Base-by-base conservation (phyloP, 192 early-diverging fungal genomes). In the Linnemannia zychae region DNA sequence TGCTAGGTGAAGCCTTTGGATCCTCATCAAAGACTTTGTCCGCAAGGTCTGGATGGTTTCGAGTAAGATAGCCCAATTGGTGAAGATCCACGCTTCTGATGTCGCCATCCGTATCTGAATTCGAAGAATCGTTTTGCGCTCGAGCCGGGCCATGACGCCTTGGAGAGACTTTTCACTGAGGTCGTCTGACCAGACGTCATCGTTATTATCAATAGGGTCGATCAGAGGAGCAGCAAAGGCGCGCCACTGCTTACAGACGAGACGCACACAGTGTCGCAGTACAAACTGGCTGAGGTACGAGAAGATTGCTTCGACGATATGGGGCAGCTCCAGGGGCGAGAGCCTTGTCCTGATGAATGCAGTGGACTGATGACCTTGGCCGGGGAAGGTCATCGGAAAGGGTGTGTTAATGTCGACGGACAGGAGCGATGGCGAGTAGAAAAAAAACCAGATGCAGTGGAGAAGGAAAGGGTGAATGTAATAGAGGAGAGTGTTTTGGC, bases 261-360 rank as follows among this genome's bases (percentile, higher is more conserved):
- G 74, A 4, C 60, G 53, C 31, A 66, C 74, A 66, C 53, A 46
- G 28, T 15, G n/a, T 36, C 74, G 37, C 7, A 75, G 60, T 11
- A 63, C 33, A 31, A n/a, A 66, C 53, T 75, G 74, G 18, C 53
- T 66, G 15, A 75, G 74, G 60, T 75, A 46, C 3, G 74, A 63
- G 65, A 75, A 75, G 74, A 75, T 75, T 60, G 13, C 11, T n/a
- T 75, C 74, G 34, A 75, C n/a, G 24, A 75, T 66, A 24, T 75
- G 60, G n/a, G 37, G 69, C 40, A 46, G 46, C n/a, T 63, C 57
- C 12, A 63, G 57, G 11, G 57, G 57, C 57, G 57, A 63, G 57
- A 63, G 57, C 31, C 57, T n/a, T 28, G 57, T 63, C 24, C 57
- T 63, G 57, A 63, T 63, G 57, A 63, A n/a, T n/a, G n/a, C 9